Percentiles rank a stretch among this genome's conserved stretches.
phyloP scores from a whole-genome alignment of 2,329 filamentous ascomycete species.

The Diaporthe australafricana region DNA sequence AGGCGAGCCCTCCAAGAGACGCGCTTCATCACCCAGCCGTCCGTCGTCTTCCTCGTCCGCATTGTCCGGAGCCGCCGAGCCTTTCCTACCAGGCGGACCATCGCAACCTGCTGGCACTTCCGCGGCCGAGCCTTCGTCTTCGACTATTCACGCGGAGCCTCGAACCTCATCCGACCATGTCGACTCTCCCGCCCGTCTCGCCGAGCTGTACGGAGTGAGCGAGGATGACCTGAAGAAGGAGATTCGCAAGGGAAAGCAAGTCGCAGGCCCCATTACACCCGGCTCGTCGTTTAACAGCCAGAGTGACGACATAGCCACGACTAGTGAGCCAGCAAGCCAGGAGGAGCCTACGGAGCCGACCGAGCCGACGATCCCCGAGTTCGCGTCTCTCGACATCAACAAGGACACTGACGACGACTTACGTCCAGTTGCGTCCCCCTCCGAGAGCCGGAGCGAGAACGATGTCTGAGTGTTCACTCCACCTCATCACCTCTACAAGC shows the following conservation, averaged over 20 bases:
- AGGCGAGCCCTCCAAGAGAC: background rate
- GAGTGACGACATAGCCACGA: background rate
- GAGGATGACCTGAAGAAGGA: too few species aligned
- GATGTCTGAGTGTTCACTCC: background rate
- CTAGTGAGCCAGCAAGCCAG: background rate
- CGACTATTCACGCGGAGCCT: background rate
- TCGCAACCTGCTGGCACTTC: slow-evolving; percentile 22
- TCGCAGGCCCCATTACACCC: background rate
- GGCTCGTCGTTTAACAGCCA: background rate
- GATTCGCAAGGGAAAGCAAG: background rate
- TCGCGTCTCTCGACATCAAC: background rate
- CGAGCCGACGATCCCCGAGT: background rate
- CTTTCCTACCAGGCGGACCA: slow-evolving; percentile 19
- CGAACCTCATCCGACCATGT: background rate
- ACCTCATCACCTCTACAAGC: background rate
- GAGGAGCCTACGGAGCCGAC: background rate
- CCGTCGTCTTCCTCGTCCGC: background rate
- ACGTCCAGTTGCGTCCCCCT: background rate
- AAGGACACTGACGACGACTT: background rate
- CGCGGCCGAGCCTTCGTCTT: background rate
- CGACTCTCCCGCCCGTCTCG: slow-evolving; percentile 1
- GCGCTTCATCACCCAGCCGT: background rate
- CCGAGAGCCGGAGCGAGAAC: background rate
- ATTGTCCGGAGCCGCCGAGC: slow-evolving; percentile 7
- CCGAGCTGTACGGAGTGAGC: background rate